A percentile compares a stretch with the other conserved stretches of the same genome.
Evolutionary conservation across 768 basidiomycete genomes (phyloP).

Genomic region (Pleurotus eryngii): DNA sequence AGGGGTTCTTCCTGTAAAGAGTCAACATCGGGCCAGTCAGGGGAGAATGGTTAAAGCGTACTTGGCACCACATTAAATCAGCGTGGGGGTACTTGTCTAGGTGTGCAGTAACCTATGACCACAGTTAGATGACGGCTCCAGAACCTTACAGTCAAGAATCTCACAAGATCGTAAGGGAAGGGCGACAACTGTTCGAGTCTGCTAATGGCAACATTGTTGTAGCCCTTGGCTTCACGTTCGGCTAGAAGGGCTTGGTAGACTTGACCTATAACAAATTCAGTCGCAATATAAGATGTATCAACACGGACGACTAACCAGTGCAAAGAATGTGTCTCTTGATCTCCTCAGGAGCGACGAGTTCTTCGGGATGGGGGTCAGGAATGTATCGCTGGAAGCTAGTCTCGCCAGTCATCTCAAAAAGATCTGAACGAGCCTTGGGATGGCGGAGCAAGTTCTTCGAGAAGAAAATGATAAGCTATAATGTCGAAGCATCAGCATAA

Average conservation of each 20-base stretch:
- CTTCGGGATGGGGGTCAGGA: conserved; percentile 74
- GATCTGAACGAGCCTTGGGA: conserved; percentile 82
- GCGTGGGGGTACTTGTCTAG: conserved; percentile 97
- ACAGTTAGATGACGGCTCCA: conserved; percentile 4
- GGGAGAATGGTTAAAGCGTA: conserved; percentile 19
- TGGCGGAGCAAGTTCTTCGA: conserved; percentile 95
- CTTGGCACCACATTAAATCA: conserved; percentile 89
- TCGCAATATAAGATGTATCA: conserved; percentile 2
- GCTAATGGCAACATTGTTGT: conserved; percentile 93
- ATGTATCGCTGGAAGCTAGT: conserved; percentile 93
- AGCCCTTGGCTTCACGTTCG: conserved; percentile 87
- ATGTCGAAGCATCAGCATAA: not conserved
- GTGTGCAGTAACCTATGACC: conserved; percentile 76
- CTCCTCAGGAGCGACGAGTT: conserved; percentile 75
- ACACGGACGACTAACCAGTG: conserved; percentile 42
- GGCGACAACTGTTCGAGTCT: conserved; percentile 94
- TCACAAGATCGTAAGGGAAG: conserved; percentile 92
- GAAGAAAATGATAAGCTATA: conserved; percentile 89
- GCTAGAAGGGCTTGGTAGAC: conserved; percentile 88
- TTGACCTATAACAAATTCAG: conserved; percentile 56
- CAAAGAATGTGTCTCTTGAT: conserved; percentile 92
- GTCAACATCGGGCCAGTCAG: not conserved
- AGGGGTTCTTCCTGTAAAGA: conserved; percentile 78
- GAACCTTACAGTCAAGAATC: conserved; percentile 20
- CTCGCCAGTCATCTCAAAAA: conserved; percentile 87